These are phyloP conservation scores for Cystofilobasidium bisporidii DNA, from an alignment of 768 basidiomycete genomes.

Conservation along the genomic window DNA sequence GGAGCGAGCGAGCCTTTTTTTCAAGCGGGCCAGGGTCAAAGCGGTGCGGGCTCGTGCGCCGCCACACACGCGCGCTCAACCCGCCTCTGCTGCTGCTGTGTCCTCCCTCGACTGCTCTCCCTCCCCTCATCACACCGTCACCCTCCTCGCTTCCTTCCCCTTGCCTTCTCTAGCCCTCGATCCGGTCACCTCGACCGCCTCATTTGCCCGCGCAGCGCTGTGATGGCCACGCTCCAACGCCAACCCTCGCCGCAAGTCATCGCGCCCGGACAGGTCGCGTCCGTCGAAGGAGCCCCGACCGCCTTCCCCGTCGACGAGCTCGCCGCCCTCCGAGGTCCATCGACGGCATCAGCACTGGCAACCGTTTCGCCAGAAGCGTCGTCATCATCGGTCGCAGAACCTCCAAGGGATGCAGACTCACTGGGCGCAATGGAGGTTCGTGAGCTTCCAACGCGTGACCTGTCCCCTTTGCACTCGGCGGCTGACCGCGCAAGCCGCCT, in stretches of 20 bases:
- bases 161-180: not conserved
- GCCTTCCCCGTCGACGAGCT: constrained; percentile 15
- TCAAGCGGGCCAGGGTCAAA: too few species aligned
- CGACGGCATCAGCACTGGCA: too few species aligned
- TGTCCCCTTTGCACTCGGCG: too few species aligned
- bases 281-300: not conserved
- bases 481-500: too few species aligned
- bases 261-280: not conserved
- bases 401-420: not conserved
- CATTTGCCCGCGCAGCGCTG: not conserved
- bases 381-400: not conserved
- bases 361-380: not conserved
- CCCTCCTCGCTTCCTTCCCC: not conserved
- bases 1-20: too few species aligned
- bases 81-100: too few species aligned
- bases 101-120: not conserved
- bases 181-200: too few species aligned
- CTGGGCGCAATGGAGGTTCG: not conserved
- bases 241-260: not conserved
- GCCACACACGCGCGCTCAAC: too few species aligned
- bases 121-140: not conserved
- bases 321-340: not conserved
- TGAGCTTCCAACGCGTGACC: too few species aligned
- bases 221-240: constrained; percentile 20
- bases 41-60: too few species aligned